These are phyloP conservation scores for Saccharomyces hybrid DNA, from an alignment of 1,139 yeast genomes.

Conservation along the genomic window DNA sequence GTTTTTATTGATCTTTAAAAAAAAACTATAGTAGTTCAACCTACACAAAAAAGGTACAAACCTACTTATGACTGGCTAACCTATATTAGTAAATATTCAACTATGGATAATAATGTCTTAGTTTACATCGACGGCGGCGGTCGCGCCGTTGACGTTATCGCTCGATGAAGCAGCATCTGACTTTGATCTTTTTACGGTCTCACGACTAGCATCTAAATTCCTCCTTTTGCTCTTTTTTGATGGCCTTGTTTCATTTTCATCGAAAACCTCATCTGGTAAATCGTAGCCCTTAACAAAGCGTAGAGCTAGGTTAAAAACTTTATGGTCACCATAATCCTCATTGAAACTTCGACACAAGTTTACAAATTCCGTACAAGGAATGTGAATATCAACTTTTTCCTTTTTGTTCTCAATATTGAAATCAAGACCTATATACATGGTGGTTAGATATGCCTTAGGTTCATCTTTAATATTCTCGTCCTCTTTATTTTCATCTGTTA, in stretches of 20 bases:
- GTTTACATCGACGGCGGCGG: conserved; percentile 2
- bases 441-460: conserved; percentile 55
- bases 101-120: conserved; percentile 1
- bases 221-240: conserved; percentile 46
- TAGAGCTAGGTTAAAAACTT: conserved; percentile 51
- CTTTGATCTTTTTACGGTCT: conserved; percentile 29
- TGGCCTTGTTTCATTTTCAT: conserved; percentile 72
- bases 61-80: background rate
- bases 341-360: conserved; percentile 69
- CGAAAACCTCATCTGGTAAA: conserved; percentile 77
- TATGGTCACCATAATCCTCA: conserved; percentile 52
- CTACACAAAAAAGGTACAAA: background rate
- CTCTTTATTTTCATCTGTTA: conserved; percentile 34
- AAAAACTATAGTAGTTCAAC: background rate
- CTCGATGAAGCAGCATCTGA: conserved; percentile 14
- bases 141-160: conserved; percentile 1
- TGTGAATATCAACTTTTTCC: conserved; percentile 69
- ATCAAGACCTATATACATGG: conserved; percentile 73
- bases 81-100: background rate
- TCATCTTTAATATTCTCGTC: conserved; percentile 27
- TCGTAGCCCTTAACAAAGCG: conserved; percentile 75
- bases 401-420: conserved; percentile 50
- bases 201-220: conserved; percentile 16
- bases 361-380: conserved; percentile 86
- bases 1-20: background rate